Percentiles rank a stretch among this genome's conserved stretches.
These are phyloP conservation scores for Monsonia emarginata DNA, from an alignment of 441 rosid genomes.

Conservation along the genomic window DNA sequence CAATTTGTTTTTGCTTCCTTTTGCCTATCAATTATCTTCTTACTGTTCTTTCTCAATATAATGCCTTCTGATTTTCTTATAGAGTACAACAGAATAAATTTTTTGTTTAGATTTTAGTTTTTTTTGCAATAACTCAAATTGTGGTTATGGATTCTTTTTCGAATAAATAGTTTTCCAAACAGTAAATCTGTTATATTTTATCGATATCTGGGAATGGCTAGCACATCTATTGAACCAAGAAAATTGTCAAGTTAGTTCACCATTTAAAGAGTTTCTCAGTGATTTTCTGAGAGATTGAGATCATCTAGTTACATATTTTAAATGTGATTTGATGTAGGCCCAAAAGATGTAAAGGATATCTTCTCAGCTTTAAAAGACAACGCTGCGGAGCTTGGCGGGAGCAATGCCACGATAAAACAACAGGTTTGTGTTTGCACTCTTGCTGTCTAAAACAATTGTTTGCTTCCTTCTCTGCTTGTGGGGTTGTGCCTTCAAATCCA, in stretches of 20 bases:
- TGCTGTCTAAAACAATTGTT: conserved; percentile 12
- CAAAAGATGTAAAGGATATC: conserved; percentile 72
- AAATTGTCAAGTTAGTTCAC: background rate
- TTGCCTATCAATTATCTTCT: background rate
- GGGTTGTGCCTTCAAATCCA: background rate
- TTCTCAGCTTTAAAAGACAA: conserved; percentile 57
- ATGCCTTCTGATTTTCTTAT: background rate
- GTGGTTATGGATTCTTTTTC: background rate
- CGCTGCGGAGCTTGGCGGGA: conserved; percentile 50
- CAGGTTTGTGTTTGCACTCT: conserved; percentile 46
- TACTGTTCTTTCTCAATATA: background rate
- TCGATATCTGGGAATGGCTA: no score
- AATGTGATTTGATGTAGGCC: conserved; percentile 35
- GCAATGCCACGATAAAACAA: conserved; percentile 42
- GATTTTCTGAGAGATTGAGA: background rate
- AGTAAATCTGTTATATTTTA: no score
- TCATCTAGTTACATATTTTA: background rate
- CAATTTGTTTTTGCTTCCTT: background rate
- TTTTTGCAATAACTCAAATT: no score
- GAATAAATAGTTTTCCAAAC: background rate
- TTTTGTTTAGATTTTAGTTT: no score
- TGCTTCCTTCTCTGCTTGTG: conserved; percentile 10
- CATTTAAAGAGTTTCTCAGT: background rate
- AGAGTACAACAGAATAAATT: no score
- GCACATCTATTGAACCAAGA: background rate